Conservation (phyloP, 495 filamentous ascomycete genomes). For the Poronia punctata region DNA sequence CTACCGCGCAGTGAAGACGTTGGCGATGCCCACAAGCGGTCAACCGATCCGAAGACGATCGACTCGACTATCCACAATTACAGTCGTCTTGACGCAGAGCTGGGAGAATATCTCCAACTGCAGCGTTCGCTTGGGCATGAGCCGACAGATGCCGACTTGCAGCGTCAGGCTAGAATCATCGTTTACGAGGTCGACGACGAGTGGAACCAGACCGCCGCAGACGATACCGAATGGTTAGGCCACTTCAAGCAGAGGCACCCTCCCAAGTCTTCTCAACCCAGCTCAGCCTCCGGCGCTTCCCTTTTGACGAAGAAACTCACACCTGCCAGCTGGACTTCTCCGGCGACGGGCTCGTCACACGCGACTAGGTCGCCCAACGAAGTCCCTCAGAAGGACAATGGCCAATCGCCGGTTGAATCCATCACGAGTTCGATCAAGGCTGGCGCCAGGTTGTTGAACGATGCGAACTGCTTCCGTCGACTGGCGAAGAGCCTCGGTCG, state of each 20-base stretch:
- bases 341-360: constrained; percentile 10
- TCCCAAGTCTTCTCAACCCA: constrained; percentile 1
- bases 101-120: constrained; percentile 48
- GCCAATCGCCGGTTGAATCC: neutral
- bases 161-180: constrained; percentile 55
- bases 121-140: constrained; percentile 43
- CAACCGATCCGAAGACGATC: constrained; percentile 43
- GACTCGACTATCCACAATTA: constrained; percentile 49
- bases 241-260: constrained; percentile 36
- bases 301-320: constrained; percentile 2
- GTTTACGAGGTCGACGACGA: constrained; percentile 60
- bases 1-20: constrained; percentile 46
- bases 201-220: constrained; percentile 68
- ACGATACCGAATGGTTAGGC: constrained; percentile 55
- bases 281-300: constrained; percentile 8
- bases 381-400: neutral
- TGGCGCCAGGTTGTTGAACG: constrained; percentile 37
- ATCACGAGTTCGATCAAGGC: constrained; percentile 18
- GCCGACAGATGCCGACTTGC: constrained; percentile 55
- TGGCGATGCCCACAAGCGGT: constrained; percentile 34
- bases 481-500: constrained; percentile 41
- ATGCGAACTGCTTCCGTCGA: constrained; percentile 48
- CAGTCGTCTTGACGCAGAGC: constrained; percentile 50
- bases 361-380: constrained; percentile 6
- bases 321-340: constrained; percentile 1